These are phyloP conservation scores for Penicillium thymicola DNA, from an alignment of 2,329 filamentous ascomycete genomes.

Conservation along the genomic window DNA sequence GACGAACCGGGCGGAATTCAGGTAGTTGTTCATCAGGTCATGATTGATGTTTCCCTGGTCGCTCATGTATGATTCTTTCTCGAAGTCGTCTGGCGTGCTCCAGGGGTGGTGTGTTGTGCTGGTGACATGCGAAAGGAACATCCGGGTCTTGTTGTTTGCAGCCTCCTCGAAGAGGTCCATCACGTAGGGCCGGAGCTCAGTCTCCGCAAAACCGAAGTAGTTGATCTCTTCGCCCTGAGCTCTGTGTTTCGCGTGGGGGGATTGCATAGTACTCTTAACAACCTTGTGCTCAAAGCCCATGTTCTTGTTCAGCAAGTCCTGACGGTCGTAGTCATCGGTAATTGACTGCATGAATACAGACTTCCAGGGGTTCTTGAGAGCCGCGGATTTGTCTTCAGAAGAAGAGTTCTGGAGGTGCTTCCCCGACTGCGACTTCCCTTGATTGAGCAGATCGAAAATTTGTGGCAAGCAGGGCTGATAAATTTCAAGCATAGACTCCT, in stretches of 20 bases:
- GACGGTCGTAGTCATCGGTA: slow-evolving; percentile 40
- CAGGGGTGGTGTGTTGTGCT: slow-evolving; percentile 46
- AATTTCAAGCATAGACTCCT: slow-evolving; percentile 35
- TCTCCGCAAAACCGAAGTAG: slow-evolving; percentile 46
- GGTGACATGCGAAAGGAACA: slow-evolving; percentile 36
- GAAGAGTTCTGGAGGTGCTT: neutral
- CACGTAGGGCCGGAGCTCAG: slow-evolving; percentile 40
- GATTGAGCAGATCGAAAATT: slow-evolving; percentile 38
- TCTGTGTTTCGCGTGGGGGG: slow-evolving; percentile 30
- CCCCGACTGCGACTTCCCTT: slow-evolving; percentile 18
- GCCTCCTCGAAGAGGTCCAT: slow-evolving; percentile 29
- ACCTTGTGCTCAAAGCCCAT: slow-evolving; percentile 37
- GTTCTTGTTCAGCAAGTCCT: slow-evolving; percentile 31
- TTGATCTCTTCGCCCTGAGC: slow-evolving; percentile 39
- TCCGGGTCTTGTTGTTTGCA: slow-evolving; percentile 29
- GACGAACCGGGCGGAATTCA: slow-evolving; percentile 45
- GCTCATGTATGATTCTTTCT: slow-evolving; percentile 27
- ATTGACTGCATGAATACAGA: slow-evolving; percentile 40
- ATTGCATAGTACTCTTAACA: slow-evolving; percentile 27
- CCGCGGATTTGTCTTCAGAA: slow-evolving; percentile 3
- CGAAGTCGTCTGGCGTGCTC: slow-evolving; percentile 35
- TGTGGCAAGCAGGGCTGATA: slow-evolving; percentile 44
- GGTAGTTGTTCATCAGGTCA: slow-evolving; percentile 41
- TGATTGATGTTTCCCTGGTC: slow-evolving; percentile 26
- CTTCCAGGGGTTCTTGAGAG: slow-evolving; percentile 29